Conservation (phyloP, 352 stramenopile genomes). For the Pythium biforme region DNA sequence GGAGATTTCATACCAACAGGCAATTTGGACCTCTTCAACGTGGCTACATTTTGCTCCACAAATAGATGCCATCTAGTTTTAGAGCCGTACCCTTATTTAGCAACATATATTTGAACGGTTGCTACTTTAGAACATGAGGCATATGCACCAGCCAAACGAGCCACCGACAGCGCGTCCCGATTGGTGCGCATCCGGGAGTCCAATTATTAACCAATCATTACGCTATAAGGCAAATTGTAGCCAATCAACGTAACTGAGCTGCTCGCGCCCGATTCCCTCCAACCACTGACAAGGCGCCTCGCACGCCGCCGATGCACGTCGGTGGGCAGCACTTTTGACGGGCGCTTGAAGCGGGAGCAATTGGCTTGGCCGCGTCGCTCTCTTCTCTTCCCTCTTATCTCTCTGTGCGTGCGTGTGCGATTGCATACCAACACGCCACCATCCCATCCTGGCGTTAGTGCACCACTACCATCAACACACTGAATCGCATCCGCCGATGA, state of each 20-base stretch:
- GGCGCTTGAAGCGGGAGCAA: conserved; percentile 30
- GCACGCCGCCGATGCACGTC: neutral
- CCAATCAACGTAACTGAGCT: conserved; percentile 1
- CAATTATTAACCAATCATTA: conserved; percentile 15
- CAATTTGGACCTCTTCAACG: conserved; percentile 9
- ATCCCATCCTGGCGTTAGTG: no score
- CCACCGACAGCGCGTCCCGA: neutral
- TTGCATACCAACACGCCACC: neutral
- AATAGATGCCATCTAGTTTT: conserved; percentile 9
- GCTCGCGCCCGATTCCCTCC: conserved; percentile 20
- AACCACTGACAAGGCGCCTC: conserved; percentile 7
- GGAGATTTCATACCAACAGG: no score
- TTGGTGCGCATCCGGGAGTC: conserved; percentile 7
- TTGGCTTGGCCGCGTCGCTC: conserved; percentile 26
- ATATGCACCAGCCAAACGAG: conserved; percentile 29
- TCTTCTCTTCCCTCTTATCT: neutral
- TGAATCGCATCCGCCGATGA: conserved; percentile 6
- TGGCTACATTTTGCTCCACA: conserved; percentile 21
- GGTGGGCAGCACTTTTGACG: neutral
- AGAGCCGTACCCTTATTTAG: conserved; percentile 1
- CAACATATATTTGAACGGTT: neutral
- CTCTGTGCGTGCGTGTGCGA: neutral
- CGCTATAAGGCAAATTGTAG: neutral
- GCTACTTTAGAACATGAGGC: conserved; percentile 16
- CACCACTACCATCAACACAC: neutral